phyloP scores from a whole-genome alignment of 2,329 filamentous ascomycete species.

The Pseudocercospora cruenta region DNA sequence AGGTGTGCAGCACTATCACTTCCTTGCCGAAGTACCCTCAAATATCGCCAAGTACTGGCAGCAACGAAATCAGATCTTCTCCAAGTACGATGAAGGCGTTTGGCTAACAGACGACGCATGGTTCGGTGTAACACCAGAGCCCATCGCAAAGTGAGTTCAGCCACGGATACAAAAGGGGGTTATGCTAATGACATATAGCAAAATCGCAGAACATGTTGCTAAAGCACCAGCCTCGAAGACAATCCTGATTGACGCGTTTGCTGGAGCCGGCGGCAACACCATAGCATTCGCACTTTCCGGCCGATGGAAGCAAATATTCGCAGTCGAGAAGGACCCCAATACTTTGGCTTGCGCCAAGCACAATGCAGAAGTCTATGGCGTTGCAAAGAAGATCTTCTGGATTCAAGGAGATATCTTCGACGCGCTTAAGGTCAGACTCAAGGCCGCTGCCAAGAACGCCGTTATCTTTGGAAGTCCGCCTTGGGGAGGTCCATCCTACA shows the following conservation, averaged over 20 bases:
- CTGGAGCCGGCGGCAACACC: constrained; percentile 87
- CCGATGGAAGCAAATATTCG: constrained; percentile 81
- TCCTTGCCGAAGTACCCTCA: constrained; percentile 72
- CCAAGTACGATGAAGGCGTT: constrained; percentile 82
- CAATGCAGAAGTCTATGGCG: constrained; percentile 85
- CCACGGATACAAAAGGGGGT: constrained; percentile 9
- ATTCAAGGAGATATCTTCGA: constrained; percentile 85
- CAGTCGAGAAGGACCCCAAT: constrained; percentile 79
- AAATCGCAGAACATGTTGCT: constrained; percentile 74
- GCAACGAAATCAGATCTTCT: constrained; percentile 86
- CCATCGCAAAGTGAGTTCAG: constrained; percentile 73
- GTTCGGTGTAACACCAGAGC: constrained; percentile 96
- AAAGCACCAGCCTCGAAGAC: constrained; percentile 59
- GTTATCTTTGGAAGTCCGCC: constrained; percentile 74
- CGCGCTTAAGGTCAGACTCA: constrained; percentile 60
- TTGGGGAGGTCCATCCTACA: constrained; percentile 73
- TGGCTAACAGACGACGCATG: constrained; percentile 91
- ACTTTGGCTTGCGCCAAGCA: constrained; percentile 88
- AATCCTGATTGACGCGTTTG: constrained; percentile 84
- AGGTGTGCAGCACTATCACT: constrained; percentile 75
- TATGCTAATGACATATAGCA: constrained; percentile 56
- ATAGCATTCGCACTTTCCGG: constrained; percentile 88
- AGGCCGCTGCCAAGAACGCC: constrained; percentile 52
- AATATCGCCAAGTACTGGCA: constrained; percentile 92
- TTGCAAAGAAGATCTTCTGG: constrained; percentile 79